Evolutionary conservation across 192 early-diverging fungal species (phyloP), one percentile per base, ranked within the genome.

Genomic region (Gryganskiella cystojenkinii): DNA sequence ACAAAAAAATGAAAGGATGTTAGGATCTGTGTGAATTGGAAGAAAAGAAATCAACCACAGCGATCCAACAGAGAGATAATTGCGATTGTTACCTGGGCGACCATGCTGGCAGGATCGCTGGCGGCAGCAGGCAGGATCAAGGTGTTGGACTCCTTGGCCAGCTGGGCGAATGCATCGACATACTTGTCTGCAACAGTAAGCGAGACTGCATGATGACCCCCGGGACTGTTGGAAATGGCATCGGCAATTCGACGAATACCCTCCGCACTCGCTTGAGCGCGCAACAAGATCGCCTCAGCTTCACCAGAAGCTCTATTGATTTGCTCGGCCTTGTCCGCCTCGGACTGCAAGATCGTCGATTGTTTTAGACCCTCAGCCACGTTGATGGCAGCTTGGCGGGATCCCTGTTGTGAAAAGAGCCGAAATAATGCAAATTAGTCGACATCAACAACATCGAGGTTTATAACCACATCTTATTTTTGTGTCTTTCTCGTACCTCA

Each of bases 151-250:
- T 97, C 89, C 80, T 98, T 99, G 33, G 97, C 96, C 55, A 98
- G 84, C 62, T 88, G 81, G 15, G 88, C 91, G 80, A 97, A 98
- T 4, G 94, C 92, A 49, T 97, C 94, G 50, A 99, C 95, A 71
- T 98, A 99, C 83, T 95, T 94, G 71, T 99, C 96, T n/a, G 97
- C 97, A 20, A 99, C 90, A 17, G 92, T 91, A 61, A 99, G 83
- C 2, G 94, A 86, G 1, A 97, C 93, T 0, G 97, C 96, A 58
- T 96, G 87, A 53, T 89, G 86, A 24, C 94, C 95, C 28, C 83
- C 82, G 25, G 84, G 72, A 9, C 67, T 56, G 27, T 81, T 62
- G 49, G 70, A 40, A 63, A 98, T 95, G 19, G 96, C 93, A 19
- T 70, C 59, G 0, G 94, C 90, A 19, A 98, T 89, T 9, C 81